Evolutionary conservation across 2,329 filamentous ascomycete species (phyloP), one percentile per base, ranked within the genome.

Genomic region (Didymella pinodella): DNA sequence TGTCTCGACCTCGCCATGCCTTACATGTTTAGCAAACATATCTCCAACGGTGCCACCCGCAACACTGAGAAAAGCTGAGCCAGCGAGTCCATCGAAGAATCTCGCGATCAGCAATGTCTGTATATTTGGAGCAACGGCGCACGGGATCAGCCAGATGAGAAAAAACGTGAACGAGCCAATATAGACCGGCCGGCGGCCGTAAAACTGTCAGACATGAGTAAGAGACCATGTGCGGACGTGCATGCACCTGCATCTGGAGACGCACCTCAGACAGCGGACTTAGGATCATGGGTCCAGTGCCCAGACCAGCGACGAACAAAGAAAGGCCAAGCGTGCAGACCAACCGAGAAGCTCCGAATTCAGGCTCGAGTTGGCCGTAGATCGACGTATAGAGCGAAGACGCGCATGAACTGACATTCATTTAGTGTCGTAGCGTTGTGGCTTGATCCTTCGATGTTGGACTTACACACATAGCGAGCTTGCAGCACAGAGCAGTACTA

Each of bases 301-400:
- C 85, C 52, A 91, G 86, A 18, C 93, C 93, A 54, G 92, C 83
- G 48, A 97, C 92, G 71, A 93, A 97, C 1, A 90, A 83, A 0
- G 91, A 93, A 50, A 97, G 80, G 0, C 93, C 94, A 10, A 97
- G 77, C 3, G 92, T 92, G 12, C 90, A 91, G 25, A 96, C 84
- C 48, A 91, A 81, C 55, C 86, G 84, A 0, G 90, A 90, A 67
- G 85, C 85, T 64, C 85, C 79, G 68, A 97, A 96, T 59, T 96
- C 90, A 26, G 82, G 79, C 62, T 89, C 86, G 77, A 97, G 86
- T 76, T 95, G 90, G 18, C 70, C 73, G 75, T 97, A 97, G 0
- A 91, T 95, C 12, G 87, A 86, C 0, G 92, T 94, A 77, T 97
- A 97, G 68, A 96, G 87, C n/a, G 92, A 95, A 47, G 90, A 93